Base-by-base conservation (phyloP, 2,329 filamentous ascomycete genomes). In the Macroventuria anomochaeta region DNA sequence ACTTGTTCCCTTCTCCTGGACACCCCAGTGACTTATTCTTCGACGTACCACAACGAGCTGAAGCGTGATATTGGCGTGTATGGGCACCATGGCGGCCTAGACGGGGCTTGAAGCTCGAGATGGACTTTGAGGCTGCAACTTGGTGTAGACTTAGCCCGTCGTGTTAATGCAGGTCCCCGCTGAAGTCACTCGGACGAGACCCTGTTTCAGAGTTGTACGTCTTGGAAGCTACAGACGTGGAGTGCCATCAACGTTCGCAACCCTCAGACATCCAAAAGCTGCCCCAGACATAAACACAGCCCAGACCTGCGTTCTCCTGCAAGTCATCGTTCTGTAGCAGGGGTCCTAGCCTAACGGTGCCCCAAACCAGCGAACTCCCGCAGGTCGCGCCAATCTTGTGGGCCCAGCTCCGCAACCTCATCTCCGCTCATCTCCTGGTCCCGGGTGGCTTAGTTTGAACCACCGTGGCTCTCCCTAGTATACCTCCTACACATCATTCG, bases 381-480 rank as follows among this genome's bases (percentile, higher is more conserved):
- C 32, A 25, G 26, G 44, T 39, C 37, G 39, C 53, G 46, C 62
- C 61, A 63, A 66, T 66, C 61, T 49, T 46, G 56, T 48, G 55
- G 50, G 51, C 33, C 44, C 29, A 37, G 50, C 39, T 54, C 51
- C 51, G 51, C 51, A 54, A 20, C 34, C 28, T 47, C 40, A 41
- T 54, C 56, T 59, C 63, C 60, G 58, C 61, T 60, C 57, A 59
- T 62, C 64, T 61, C 51, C 39, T 48, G 44, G 29, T 62, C 54
- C 60, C 50, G 42, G 46, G 42, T 52, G 46, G 50, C 55, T 42
- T 50, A 46, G 49, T n/a, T 37, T 6, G 36, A 53, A 66, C 58
- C 55, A 59, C 51, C 53, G 51, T 59, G 54, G 53, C 47, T 33
- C 46, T 40, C 41, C 46, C 53, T 46, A 53, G 38, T 46, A 52